Evolutionary conservation across 2,329 filamentous ascomycete species (phyloP).

Genomic region (Xylariaceae sp.): DNA sequence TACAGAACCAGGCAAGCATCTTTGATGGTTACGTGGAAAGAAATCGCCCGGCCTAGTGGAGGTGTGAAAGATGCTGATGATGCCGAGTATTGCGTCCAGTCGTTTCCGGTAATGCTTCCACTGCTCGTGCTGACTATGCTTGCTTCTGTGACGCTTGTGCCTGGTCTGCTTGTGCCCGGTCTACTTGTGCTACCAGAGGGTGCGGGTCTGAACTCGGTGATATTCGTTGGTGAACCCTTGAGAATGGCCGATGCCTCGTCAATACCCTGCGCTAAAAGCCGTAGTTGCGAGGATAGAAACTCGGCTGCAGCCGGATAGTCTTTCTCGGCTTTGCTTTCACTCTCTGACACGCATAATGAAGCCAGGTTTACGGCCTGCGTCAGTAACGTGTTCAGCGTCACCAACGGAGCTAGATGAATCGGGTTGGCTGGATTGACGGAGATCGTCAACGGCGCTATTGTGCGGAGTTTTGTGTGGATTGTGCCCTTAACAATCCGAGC

Average conservation of each 20-base stretch:
- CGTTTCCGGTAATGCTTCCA: conserved; percentile 31
- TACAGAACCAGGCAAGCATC: conserved; percentile 66
- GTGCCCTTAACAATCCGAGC: conserved; percentile 87
- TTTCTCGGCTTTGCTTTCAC: conserved; percentile 7
- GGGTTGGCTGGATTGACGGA: conserved; percentile 44
- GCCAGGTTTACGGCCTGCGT: conserved; percentile 80
- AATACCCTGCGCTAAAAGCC: conserved; percentile 51
- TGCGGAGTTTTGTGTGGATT: conserved; percentile 70
- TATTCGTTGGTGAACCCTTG: conserved; percentile 45
- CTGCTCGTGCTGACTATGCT: conserved; percentile 5
- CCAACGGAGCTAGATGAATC: conserved; percentile 63
- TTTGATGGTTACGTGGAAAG: conserved; percentile 65
- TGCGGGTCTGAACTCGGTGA: conserved; percentile 20
- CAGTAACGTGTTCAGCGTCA: conserved; percentile 67
- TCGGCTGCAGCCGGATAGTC: conserved; percentile 41
- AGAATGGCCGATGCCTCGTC: conserved; percentile 48
- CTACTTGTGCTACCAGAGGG: background rate
- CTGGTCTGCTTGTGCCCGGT: conserved; percentile 2
- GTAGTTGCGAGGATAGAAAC: conserved; percentile 54
- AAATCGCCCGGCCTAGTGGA: conserved; percentile 58
- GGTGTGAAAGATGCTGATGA: conserved; percentile 29
- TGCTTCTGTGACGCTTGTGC: conserved; percentile 9
- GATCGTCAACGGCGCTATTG: conserved; percentile 51
- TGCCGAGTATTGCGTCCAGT: conserved; percentile 31
- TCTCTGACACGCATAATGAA: conserved; percentile 66